A percentile compares a stretch with the other conserved stretches of the same genome.
These are phyloP conservation scores for Colletotrichum camelliae DNA, from an alignment of 2,329 filamentous ascomycete genomes.

Conservation along the genomic window DNA sequence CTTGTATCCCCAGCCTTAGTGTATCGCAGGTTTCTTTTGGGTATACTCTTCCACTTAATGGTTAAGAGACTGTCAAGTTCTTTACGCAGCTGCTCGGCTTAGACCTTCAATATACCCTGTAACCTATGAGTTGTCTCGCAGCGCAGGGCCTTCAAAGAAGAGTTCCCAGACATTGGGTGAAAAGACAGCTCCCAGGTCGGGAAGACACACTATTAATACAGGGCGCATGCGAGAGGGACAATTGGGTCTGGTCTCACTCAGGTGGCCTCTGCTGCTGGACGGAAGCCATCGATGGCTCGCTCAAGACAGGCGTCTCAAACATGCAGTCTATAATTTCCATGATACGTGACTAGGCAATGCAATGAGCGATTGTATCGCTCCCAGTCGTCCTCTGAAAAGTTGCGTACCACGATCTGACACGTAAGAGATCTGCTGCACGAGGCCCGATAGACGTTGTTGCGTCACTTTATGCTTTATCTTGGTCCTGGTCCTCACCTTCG, in stretches of 20 bases:
- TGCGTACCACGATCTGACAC: too few relatives aligned
- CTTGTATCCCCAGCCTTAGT: background rate
- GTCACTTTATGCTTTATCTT: background rate
- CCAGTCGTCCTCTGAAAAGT: too few relatives aligned
- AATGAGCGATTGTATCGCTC: too few relatives aligned
- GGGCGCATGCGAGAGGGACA: background rate
- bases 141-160: too few relatives aligned
- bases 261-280: background rate
- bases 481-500: background rate
- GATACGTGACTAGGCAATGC: too few relatives aligned
- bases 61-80: too few relatives aligned
- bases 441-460: background rate
- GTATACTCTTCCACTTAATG: background rate
- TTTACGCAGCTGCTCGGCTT: too few relatives aligned
- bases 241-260: background rate
- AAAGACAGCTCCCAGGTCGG: background rate
- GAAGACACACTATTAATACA: background rate
- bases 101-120: accelerated
- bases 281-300: background rate
- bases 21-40: background rate
- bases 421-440: too few relatives aligned
- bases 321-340: background rate
- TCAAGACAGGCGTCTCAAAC: background rate
- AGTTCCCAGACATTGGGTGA: background rate
- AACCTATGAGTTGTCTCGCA: background rate